These are phyloP conservation scores for Hericium erinaceus DNA, from an alignment of 768 basidiomycete genomes.

Conservation along the genomic window DNA sequence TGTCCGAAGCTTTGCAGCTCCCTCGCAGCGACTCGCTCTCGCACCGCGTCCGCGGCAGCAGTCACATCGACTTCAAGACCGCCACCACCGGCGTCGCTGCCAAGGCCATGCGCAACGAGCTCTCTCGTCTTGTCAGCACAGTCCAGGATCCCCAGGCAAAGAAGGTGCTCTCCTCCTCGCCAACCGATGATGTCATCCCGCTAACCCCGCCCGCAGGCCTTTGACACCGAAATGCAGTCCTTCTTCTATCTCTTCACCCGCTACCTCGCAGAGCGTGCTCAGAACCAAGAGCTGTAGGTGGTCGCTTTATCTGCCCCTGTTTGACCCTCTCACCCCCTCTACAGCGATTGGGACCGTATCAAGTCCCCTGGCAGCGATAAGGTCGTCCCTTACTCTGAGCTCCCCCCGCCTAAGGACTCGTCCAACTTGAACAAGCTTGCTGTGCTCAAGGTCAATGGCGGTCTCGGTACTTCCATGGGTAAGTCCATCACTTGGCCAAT, in stretches of 20 bases:
- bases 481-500: conserved; percentile 2
- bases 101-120: conserved; percentile 98
- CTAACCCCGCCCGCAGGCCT: conserved; percentile 43
- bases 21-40: conserved; percentile 62
- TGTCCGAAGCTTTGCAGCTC: conserved; percentile 32
- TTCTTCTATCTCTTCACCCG: conserved; percentile 96
- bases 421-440: conserved; percentile 58
- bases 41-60: conserved; percentile 64
- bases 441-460: conserved; percentile 73
- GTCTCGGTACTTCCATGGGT: conserved; percentile 62
- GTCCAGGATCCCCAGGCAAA: conserved; percentile 73
- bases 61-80: conserved; percentile 95
- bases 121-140: conserved; percentile 83
- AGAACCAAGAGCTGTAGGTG: conserved; percentile 71
- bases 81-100: conserved; percentile 60
- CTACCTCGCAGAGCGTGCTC: conserved; percentile 83
- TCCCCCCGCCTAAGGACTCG: conserved; percentile 36
- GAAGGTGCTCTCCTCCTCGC: conserved; percentile 44
- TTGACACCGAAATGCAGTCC: conserved; percentile 92
- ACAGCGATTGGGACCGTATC: conserved; percentile 32
- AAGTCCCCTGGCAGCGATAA: conserved; percentile 56
- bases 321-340: conserved; percentile 10
- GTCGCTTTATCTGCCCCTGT: background rate
- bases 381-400: conserved; percentile 48
- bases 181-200: too few species aligned